Percentiles rank a stretch among this genome's conserved stretches.
Conservation (phyloP, 768 basidiomycete genomes). For the Gloeostereum incarnatum region DNA sequence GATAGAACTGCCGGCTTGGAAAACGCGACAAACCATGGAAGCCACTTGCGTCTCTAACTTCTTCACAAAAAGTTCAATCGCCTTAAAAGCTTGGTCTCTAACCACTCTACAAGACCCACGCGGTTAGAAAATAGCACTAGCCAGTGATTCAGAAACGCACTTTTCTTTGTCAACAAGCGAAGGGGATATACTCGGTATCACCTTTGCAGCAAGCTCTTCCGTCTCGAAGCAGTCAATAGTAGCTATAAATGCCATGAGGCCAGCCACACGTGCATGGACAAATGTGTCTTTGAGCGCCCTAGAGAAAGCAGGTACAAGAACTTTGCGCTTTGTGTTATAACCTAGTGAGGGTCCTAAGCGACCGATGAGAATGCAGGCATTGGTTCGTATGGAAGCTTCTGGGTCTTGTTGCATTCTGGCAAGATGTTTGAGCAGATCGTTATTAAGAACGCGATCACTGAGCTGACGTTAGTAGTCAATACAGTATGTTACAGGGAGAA, state of each 20-base stretch:
- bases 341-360: conserved; percentile 80
- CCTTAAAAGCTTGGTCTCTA: conserved; percentile 93
- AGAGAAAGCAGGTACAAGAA: conserved; percentile 93
- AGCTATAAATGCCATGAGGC: conserved; percentile 93
- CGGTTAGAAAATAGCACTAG: background rate
- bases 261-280: conserved; percentile 89
- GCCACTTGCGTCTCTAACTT: conserved; percentile 71
- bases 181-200: conserved; percentile 78
- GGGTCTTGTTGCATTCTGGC: conserved; percentile 90
- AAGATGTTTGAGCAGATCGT: conserved; percentile 87
- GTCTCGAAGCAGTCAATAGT: conserved; percentile 83
- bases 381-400: conserved; percentile 93
- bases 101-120: conserved; percentile 52
- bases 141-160: conserved; percentile 32
- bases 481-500: background rate
- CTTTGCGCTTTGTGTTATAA: conserved; percentile 86
- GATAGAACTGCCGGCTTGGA: background rate
- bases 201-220: conserved; percentile 84
- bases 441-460: conserved; percentile 87
- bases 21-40: conserved; percentile 55
- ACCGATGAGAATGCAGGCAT: conserved; percentile 94
- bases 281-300: conserved; percentile 86
- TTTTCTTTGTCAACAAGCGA: conserved; percentile 89
- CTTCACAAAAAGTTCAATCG: conserved; percentile 81
- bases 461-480: conserved; percentile 37